Evolutionary conservation across 225 moss, liverwort and hornwort genomes (phyloP).

Genomic region (Straminergon stramineum): DNA sequence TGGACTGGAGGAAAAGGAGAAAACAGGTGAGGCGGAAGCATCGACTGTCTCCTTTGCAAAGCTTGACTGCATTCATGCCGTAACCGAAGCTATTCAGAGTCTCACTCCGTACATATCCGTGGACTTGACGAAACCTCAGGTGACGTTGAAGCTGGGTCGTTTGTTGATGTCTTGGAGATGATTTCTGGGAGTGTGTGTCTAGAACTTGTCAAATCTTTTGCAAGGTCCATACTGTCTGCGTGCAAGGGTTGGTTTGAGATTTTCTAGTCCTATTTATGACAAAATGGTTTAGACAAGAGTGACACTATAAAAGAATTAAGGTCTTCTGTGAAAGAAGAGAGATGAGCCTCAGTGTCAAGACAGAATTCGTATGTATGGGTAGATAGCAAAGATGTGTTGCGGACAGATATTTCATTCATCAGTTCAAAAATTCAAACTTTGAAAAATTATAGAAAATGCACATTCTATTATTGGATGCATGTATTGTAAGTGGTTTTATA

Average conservation of each 20-base stretch:
- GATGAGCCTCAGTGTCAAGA: background rate
- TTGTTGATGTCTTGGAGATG: background rate
- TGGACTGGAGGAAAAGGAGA: constrained; percentile 38
- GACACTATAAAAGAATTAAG: background rate
- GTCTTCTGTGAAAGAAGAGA: background rate
- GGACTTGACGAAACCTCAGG: constrained; percentile 74
- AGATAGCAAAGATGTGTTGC: background rate
- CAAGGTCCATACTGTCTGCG: background rate
- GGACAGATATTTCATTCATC: background rate
- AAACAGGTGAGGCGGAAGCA: background rate
- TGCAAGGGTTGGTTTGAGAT: background rate
- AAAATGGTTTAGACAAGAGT: background rate
- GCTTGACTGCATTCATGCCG: constrained; percentile 63
- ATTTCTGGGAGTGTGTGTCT: background rate
- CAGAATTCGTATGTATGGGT: background rate
- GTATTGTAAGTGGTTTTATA: background rate
- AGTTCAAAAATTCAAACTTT: background rate
- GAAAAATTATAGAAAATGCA: no score
- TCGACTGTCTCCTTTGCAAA: constrained; percentile 30
- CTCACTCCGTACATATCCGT: constrained; percentile 35
- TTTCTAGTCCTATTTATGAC: background rate
- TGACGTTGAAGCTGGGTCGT: background rate
- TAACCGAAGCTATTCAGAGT: constrained; percentile 53
- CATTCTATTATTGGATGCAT: background rate
- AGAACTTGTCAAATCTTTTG: background rate